phyloP scores from a whole-genome alignment of 345 rosid species.

The sweet orange (Citrus sinensis) region DVS_A1.0 CM039166.1:13776501-13777000 shows the following conservation, averaged over 20 bases:
- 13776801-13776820: constrained; percentile 12
- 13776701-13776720: not conserved
- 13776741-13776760: not conserved
- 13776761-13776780: constrained; percentile 34
- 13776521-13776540: not conserved
- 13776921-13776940: constrained; percentile 25
- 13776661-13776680: not conserved
- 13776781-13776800: constrained; percentile 15
- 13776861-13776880: constrained; percentile 28
- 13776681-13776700: not conserved
- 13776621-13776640: not conserved
- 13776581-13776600: not conserved
- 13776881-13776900: constrained; percentile 14
- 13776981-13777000: constrained; percentile 31
- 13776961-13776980: constrained; percentile 25
- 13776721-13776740: not conserved
- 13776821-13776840: constrained; percentile 32
- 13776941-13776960: constrained; percentile 13
- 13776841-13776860: constrained; percentile 34
- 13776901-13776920: constrained; percentile 23
- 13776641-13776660: not conserved
- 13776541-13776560: not conserved
- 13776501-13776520: not conserved
- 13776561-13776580: not conserved
- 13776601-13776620: not conserved